Evolutionary conservation across 208 protist genomes (phyloP).

Genomic region (Trypanosoma scelopori): DNA sequence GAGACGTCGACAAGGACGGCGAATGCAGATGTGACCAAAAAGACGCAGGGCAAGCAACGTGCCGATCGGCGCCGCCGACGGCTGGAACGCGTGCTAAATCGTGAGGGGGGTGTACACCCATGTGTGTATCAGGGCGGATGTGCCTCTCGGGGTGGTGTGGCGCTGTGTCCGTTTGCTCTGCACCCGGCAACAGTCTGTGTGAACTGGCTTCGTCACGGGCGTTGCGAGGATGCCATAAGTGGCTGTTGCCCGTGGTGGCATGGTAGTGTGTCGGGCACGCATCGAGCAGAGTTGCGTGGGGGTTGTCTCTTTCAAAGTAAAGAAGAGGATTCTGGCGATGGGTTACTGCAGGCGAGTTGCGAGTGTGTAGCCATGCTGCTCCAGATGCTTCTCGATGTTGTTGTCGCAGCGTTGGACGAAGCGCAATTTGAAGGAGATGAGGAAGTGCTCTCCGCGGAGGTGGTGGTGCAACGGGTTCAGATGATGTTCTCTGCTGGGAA

Average conservation of each 20-base stretch:
- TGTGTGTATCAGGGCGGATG: slow-evolving; percentile 54
- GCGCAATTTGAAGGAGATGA: neutral
- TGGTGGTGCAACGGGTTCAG: slow-evolving; percentile 1
- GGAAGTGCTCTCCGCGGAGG: neutral
- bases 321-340: neutral
- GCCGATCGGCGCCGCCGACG: slow-evolving; percentile 29
- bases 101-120: slow-evolving; percentile 36
- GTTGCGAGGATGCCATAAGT: slow-evolving; percentile 30
- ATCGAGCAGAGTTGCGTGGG: slow-evolving; percentile 25
- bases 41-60: slow-evolving; percentile 21
- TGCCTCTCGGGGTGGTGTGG: neutral
- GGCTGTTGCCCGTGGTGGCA: slow-evolving; percentile 63
- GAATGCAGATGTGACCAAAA: neutral
- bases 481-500: neutral
- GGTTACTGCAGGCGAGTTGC: slow-evolving; percentile 13
- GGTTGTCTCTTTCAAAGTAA: slow-evolving; percentile 21
- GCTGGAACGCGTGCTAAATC: slow-evolving; percentile 12
- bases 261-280: slow-evolving; percentile 19
- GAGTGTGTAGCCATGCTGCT: slow-evolving; percentile 23
- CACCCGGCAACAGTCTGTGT: slow-evolving; percentile 40
- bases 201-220: slow-evolving; percentile 34
- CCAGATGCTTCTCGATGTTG: slow-evolving; percentile 38
- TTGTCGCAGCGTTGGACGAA: slow-evolving; percentile 13
- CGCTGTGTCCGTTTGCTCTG: slow-evolving; percentile 31
- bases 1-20: neutral